phyloP scores from a whole-genome alignment of 495 filamentous ascomycete species.

The Talaromyces wortmannii region DNA sequence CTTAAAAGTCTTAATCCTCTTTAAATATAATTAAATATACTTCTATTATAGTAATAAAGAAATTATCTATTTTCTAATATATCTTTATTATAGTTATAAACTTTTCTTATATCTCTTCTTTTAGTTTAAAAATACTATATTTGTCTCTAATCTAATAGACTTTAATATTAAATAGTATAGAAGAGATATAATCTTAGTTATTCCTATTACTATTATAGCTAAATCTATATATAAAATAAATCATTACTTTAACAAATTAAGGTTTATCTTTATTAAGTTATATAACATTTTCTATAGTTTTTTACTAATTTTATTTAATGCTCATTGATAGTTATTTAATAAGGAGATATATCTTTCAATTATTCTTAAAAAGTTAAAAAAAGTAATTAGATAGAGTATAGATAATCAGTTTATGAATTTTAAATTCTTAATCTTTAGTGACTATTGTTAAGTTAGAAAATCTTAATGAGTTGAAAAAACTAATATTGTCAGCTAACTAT shows the following conservation, averaged over 20 bases:
- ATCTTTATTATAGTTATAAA: conserved; percentile 16
- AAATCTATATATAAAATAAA: conserved; percentile 22
- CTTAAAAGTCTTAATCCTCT: conserved; percentile 22
- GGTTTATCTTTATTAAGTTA: conserved; percentile 21
- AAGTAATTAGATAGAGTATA: conserved; percentile 32
- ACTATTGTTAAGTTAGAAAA: conserved; percentile 30
- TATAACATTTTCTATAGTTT: too few relatives aligned
- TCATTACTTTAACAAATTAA: conserved; percentile 22
- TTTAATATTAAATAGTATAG: conserved; percentile 20
- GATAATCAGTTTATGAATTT: conserved; percentile 27
- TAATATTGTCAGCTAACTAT: too few relatives aligned
- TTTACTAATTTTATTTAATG: too few relatives aligned
- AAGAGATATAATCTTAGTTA: conserved; percentile 6
- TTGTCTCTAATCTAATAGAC: conserved; percentile 37
- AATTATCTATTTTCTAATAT: conserved; percentile 16
- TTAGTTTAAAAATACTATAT: conserved; percentile 25
- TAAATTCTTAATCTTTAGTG: conserved; percentile 19
- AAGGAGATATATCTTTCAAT: too few relatives aligned
- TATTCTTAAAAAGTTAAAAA: too few relatives aligned
- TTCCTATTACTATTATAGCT: conserved; percentile 12
- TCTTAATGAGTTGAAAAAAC: too few relatives aligned
- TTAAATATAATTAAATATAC: conserved; percentile 21
- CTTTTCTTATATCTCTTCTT: conserved; percentile 14
- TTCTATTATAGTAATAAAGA: conserved; percentile 21
- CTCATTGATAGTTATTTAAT: too few relatives aligned